Conservation (phyloP, 2,329 filamentous ascomycete genomes). For the Fusarium udum region DNA sequence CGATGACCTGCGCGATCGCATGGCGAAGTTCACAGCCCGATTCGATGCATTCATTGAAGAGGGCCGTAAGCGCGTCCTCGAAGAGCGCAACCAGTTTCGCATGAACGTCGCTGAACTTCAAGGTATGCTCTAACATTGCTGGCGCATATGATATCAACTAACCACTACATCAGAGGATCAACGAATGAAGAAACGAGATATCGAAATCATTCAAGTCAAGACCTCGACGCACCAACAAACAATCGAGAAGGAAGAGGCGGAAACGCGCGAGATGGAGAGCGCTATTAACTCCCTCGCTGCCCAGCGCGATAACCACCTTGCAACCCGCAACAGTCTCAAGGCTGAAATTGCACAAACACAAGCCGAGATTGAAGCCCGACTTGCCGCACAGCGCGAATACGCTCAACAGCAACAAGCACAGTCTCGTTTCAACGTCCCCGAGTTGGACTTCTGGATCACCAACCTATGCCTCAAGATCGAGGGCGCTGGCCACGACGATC, state of each 20-base stretch:
- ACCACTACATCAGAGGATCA: conserved; percentile 76
- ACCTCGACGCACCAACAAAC: conserved; percentile 76
- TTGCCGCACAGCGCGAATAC: conserved; percentile 77
- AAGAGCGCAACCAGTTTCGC: conserved; percentile 93
- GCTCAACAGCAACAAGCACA: conserved; percentile 82
- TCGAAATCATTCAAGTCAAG: conserved; percentile 82
- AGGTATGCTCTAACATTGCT: conserved; percentile 63
- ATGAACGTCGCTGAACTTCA: conserved; percentile 90
- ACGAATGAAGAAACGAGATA: conserved; percentile 86
- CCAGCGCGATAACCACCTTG: conserved; percentile 69
- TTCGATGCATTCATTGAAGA: conserved; percentile 96
- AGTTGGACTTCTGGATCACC: conserved; percentile 95
- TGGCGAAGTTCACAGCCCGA: conserved; percentile 88
- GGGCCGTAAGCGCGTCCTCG: conserved; percentile 86
- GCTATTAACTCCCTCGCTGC: conserved; percentile 66
- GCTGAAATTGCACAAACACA: conserved; percentile 74
- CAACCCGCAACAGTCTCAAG: conserved; percentile 65
- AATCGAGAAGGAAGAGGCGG: conserved; percentile 78
- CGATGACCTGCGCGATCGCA: conserved; percentile 92
- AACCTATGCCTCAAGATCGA: conserved; percentile 91
- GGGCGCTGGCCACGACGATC: conserved; percentile 83
- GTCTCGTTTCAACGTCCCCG: conserved; percentile 87
- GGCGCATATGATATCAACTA: neutral
- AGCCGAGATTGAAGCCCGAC: conserved; percentile 72
- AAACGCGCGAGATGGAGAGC: conserved; percentile 78